Evolutionary conservation across 2,329 filamentous ascomycete genomes (phyloP), one percentile per base, ranked within the genome.

Genomic region (Leptographium lundbergii): DNA sequence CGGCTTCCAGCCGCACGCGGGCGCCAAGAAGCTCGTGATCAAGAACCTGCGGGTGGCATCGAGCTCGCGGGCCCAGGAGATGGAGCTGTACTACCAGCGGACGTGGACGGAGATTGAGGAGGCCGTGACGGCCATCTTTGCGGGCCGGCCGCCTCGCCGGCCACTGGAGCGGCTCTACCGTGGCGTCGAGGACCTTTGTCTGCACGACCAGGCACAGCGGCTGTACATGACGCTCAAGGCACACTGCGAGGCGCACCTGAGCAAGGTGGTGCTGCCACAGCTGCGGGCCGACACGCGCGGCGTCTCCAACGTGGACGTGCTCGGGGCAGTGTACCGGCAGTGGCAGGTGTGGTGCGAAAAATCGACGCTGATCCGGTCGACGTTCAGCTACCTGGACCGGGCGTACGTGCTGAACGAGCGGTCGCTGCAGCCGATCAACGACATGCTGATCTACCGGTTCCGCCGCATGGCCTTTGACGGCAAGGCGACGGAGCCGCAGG

Each of bases 341-440:
- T 99, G 94, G 92, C 77, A 79, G 59, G 76, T 75, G 25, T 99
- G 92, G 91, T 87, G 85, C 65, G 75, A 79, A 48, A 87, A 94
- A 71, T 77, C 91, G 85, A 81, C 85, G 64, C 85, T 86, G 17
- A 82, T 99, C 57, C 84, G 91, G 55, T 92, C 88, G 63, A 87
- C 95, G 47, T 97, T 96, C 73, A 95, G 91, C 74, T 99, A 91
- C 68, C 80, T 99, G 64, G 92, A 99, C 69, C 85, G 94, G 63
- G 89, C 91, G 2, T 96, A 91, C 68, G 78, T 99, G 9, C 76
- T 96, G 2, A 85, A 87, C 60, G 84, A 85, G 53, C 84, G 86
- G 64, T 82, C 86, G 25, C 73, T 80, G 42, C 78, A 80, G 11
- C 87, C 87, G 39, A 83, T 99, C 59, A 87, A 91, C 67, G 89